Evolutionary conservation across 78 protist species (phyloP).

Genomic region (Cavenderia fasciculata): DNA sequence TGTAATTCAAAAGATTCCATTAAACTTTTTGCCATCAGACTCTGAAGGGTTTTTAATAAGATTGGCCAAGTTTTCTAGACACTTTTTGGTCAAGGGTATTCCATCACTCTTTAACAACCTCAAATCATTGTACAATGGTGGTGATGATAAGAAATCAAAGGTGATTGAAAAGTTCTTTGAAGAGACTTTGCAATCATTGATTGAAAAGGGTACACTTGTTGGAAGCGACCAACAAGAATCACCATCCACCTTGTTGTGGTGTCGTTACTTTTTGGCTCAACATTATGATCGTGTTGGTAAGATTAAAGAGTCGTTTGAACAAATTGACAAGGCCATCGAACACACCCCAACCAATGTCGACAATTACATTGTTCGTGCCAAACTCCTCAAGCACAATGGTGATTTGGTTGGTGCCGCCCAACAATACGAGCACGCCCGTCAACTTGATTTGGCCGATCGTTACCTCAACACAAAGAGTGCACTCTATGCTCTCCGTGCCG

Average conservation of each 20-base stretch:
- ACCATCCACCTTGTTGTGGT: constrained; percentile 81
- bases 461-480: constrained; percentile 89
- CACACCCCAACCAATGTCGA: constrained; percentile 94
- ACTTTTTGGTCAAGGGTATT: constrained; percentile 67
- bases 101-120: constrained; percentile 76
- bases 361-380: constrained; percentile 82
- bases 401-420: constrained; percentile 79
- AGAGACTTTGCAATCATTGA: constrained; percentile 8
- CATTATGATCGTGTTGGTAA: constrained; percentile 77
- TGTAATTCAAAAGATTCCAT: constrained; percentile 49
- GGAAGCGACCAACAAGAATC: constrained; percentile 11
- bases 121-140: constrained; percentile 72
- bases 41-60: not conserved
- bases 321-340: constrained; percentile 64
- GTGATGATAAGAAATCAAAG: constrained; percentile 65
- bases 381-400: constrained; percentile 88
- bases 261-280: constrained; percentile 61
- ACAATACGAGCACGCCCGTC: constrained; percentile 83
- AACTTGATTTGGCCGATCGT: constrained; percentile 94
- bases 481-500: constrained; percentile 81
- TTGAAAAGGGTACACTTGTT: not conserved
- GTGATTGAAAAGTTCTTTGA: constrained; percentile 46
- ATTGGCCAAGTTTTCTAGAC: constrained; percentile 15
- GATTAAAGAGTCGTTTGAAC: constrained; percentile 29
- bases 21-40: constrained; percentile 11